These are phyloP conservation scores for Millerozyma miso DNA, from an alignment of 805 yeast genomes.

Conservation along the genomic window DNA sequence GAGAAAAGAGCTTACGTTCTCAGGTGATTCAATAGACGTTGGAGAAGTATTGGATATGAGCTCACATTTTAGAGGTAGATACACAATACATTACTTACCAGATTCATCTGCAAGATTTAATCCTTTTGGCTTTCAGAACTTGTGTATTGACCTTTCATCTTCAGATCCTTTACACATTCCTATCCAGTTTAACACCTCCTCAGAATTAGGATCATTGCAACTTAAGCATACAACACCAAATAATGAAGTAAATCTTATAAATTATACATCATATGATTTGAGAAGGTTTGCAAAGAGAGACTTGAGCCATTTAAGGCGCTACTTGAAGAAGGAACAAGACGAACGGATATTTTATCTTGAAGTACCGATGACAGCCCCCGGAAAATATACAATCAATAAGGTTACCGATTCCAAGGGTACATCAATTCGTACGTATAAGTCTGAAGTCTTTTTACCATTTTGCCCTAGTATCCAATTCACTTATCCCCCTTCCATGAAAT, in stretches of 20 bases:
- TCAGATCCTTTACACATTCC: slow-evolving; percentile 49
- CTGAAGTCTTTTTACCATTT: slow-evolving; percentile 60
- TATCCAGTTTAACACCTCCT: slow-evolving; percentile 73
- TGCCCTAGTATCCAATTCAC: slow-evolving; percentile 73
- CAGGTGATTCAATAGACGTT: slow-evolving; percentile 43
- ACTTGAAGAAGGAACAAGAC: slow-evolving; percentile 20
- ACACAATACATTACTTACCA: slow-evolving; percentile 83
- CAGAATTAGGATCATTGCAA: slow-evolving; percentile 64
- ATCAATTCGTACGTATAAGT: slow-evolving; percentile 54
- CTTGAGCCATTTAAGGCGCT: slow-evolving; percentile 24
- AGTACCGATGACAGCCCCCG: slow-evolving; percentile 64
- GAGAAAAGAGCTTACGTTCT: slow-evolving; percentile 47
- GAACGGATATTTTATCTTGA: slow-evolving; percentile 54
- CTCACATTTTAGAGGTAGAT: slow-evolving; percentile 77
- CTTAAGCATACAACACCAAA: slow-evolving; percentile 57
- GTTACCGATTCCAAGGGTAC: slow-evolving; percentile 65
- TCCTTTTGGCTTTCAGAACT: slow-evolving; percentile 58
- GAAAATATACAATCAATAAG: slow-evolving; percentile 65
- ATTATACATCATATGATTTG: slow-evolving; percentile 58
- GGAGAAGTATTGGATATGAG: slow-evolving; percentile 41
- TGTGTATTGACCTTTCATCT: slow-evolving; percentile 50
- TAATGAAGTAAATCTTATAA: slow-evolving; percentile 42
- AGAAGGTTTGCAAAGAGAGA: slow-evolving; percentile 31
- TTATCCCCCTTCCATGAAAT: slow-evolving; percentile 24
- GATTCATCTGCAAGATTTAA: slow-evolving; percentile 84